phyloP scores from a whole-genome alignment of 805 yeast genomes.

The Candida broadrunensis region DNA sequence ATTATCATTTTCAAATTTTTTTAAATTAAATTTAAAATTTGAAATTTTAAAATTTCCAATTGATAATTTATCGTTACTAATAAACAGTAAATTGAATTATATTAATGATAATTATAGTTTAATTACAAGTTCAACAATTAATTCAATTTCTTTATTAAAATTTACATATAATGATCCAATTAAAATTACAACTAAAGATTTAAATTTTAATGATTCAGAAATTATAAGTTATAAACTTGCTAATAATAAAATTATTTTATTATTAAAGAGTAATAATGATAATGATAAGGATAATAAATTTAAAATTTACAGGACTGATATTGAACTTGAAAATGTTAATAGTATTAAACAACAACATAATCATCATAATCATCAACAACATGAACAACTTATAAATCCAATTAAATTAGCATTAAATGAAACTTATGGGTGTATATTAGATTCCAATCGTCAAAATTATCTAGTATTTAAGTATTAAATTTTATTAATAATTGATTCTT shows the following conservation, averaged over 20 bases:
- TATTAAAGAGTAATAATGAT: background rate
- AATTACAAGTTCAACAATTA: background rate
- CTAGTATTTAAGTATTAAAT: constrained; percentile 22
- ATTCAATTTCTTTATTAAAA: background rate
- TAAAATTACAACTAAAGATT: background rate
- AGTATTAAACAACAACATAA: background rate
- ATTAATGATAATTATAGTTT: background rate
- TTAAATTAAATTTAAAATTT: background rate
- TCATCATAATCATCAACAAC: no score
- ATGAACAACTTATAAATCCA: constrained; percentile 2
- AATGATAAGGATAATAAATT: background rate
- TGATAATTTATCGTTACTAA: background rate
- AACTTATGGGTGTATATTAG: constrained; percentile 37
- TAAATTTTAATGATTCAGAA: background rate
- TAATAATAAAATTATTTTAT: background rate
- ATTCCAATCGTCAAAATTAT: constrained; percentile 36
- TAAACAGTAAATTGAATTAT: background rate
- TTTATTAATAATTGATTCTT: constrained; percentile 10
- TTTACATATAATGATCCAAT: background rate
- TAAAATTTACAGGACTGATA: background rate
- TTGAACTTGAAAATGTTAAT: background rate
- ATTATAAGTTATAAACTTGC: background rate
- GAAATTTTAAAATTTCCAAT: background rate
- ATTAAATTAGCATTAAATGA: constrained; percentile 3
- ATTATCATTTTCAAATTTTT: background rate